These are phyloP conservation scores for Phytophthora sp. DNA, from an alignment of 352 stramenopile genomes.

Conservation along the genomic window DNA sequence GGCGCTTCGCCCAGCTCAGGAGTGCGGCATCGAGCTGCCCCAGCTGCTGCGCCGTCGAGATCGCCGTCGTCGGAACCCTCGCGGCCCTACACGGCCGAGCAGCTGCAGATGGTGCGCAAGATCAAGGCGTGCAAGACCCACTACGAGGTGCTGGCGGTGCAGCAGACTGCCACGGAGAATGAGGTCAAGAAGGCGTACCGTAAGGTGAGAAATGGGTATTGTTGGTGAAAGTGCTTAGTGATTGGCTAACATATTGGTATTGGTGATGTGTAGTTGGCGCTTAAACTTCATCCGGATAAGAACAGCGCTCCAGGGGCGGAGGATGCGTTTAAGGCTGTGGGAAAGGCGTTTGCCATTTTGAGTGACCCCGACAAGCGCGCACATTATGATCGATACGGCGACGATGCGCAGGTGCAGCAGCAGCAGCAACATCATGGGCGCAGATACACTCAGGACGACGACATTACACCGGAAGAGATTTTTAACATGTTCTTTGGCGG, in stretches of 20 bases:
- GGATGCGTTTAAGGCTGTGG: conserved; percentile 97
- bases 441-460: conserved; percentile 71
- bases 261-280: conserved; percentile 65
- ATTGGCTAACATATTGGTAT: conserved; percentile 15
- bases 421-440: conserved; percentile 39
- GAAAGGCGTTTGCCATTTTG: conserved; percentile 93
- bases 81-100: conserved; percentile 77
- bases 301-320: conserved; percentile 97
- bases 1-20: conserved; percentile 18
- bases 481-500: conserved; percentile 94
- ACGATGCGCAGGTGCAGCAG: conserved; percentile 53
- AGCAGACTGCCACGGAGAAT: conserved; percentile 73
- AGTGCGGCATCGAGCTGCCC: conserved; percentile 42
- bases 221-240: neutral
- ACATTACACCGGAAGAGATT: conserved; percentile 91
- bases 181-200: conserved; percentile 93
- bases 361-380: conserved; percentile 90
- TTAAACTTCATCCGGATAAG: conserved; percentile 93
- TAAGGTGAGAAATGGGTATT: conserved; percentile 59
- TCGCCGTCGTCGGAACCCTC: conserved; percentile 47
- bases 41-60: conserved; percentile 33
- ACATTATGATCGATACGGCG: conserved; percentile 86
- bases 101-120: conserved; percentile 86
- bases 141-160: conserved; percentile 88
- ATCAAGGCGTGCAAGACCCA: conserved; percentile 89